These are phyloP conservation scores for Amyloporia xantha DNA, from an alignment of 768 basidiomycete species.

Conservation along the genomic window DNA sequence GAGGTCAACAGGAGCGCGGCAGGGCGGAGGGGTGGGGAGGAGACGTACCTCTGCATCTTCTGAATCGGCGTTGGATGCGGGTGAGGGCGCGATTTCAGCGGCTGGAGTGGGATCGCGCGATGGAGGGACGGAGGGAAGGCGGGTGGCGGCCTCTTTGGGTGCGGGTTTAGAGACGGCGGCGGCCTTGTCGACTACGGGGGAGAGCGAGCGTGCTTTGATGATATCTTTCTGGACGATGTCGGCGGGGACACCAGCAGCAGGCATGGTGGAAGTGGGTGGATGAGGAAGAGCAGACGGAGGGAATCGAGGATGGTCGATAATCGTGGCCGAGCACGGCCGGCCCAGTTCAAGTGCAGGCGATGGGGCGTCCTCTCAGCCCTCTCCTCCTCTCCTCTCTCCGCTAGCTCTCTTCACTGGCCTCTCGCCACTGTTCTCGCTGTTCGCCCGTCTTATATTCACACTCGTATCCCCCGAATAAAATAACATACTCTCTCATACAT, in stretches of 20 bases:
- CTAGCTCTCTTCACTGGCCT: neutral
- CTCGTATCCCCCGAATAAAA: no score
- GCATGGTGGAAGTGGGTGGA: neutral
- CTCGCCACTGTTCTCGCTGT: neutral
- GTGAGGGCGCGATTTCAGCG: neutral
- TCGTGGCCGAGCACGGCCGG: conserved; percentile 2
- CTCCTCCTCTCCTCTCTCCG: neutral
- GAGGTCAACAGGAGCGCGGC: neutral
- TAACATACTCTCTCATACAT: no score
- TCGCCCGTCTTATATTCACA: no score
- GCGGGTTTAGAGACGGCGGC: conserved; percentile 8
- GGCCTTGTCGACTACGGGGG: conserved; percentile 4
- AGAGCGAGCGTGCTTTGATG: conserved; percentile 7
- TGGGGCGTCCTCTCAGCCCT: neutral
- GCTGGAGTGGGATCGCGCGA: neutral
- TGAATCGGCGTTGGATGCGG: conserved; percentile 5
- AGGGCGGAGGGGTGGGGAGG: neutral
- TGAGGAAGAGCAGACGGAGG: neutral
- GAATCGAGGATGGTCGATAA: neutral
- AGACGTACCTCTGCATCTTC: conserved; percentile 9
- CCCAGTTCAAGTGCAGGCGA: neutral
- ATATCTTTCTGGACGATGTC: neutral
- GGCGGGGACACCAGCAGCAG: conserved; percentile 3
- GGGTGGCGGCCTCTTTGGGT: neutral
- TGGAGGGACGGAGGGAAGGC: neutral